Base-by-base conservation (phyloP, 2,329 filamentous ascomycete species). In the Fusarium luffae region DNA sequence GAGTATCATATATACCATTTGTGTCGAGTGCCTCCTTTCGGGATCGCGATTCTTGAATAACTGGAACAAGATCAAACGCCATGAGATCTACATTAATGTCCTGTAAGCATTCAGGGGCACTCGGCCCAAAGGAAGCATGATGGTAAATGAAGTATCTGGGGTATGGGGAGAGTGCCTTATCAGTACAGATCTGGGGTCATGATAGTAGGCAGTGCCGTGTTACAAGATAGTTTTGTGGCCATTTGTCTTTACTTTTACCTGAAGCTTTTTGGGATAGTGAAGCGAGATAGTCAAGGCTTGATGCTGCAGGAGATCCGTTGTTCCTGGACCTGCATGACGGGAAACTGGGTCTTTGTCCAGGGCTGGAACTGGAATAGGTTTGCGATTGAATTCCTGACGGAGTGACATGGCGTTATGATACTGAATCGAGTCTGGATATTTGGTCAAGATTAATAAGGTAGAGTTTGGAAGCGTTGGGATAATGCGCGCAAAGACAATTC, bases 231-330 rank as follows among this genome's bases (percentile, higher is more conserved):
- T 28, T 28, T 58, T 57, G 55, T 41, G 32, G 56, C 49, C 25
- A 66, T 73, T 66, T 72, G 69, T 72, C 69, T 63, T 72, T 44
- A 34, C 42, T 52, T 66, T 72, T 71, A 73, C 70, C 55, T 56
- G 52, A 66, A 41, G 23, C 13, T 10, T 46, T 64, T 58, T 49
- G 46, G 43, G 19, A 19, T 30, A 55, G 46, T 49, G 41, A 51
- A 50, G 41, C 48, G 27, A 42, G 32, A 66, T 52, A 50, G 23
- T 16, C 19, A 42, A 52, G 41, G 23, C 23, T 23, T 48, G 7
- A 40, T 64, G 47, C 41, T 37, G 46, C 50, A 48, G 10, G 30
- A 21, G 52, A 18, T 54, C 9, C 18, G 18, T 37, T 37, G 61
- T 66, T 66, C 47, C 61, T 54, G 62, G 37, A 66, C 47, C 61